Conservation (phyloP, 805 yeast species). For the Schwanniomyces polymorphus region DNA sequence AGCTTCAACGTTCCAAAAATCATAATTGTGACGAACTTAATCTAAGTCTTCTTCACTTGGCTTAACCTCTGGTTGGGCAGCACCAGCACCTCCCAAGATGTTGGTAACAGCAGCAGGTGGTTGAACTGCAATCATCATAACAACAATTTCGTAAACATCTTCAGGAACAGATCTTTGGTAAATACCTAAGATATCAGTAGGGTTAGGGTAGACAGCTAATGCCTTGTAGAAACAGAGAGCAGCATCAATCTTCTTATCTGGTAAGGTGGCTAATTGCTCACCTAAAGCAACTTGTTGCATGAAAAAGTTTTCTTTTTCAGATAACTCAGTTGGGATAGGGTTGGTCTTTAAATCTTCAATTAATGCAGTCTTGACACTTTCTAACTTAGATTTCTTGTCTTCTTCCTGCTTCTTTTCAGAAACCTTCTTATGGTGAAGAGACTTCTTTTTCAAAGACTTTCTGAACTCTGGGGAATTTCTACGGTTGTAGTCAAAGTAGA, state of each 20-base stretch:
- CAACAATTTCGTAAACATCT: conserved; percentile 76
- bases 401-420: conserved; percentile 55
- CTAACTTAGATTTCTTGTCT: conserved; percentile 60
- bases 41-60: conserved; percentile 36
- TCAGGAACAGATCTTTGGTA: conserved; percentile 88
- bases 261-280: conserved; percentile 70
- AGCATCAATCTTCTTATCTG: conserved; percentile 73
- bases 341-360: conserved; percentile 61
- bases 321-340: conserved; percentile 72
- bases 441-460: conserved; percentile 63
- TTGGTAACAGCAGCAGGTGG: conserved; percentile 82
- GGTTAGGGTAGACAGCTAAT: conserved; percentile 88
- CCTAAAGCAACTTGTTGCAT: conserved; percentile 82
- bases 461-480: conserved; percentile 83
- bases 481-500: conserved; percentile 90
- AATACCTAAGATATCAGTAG: conserved; percentile 84
- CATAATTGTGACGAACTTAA: conserved; percentile 7
- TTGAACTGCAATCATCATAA: conserved; percentile 84
- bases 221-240: conserved; percentile 94
- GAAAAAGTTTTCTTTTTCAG: conserved; percentile 75
- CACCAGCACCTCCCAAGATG: conserved; percentile 46
- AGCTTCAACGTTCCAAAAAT: neutral
- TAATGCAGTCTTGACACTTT: conserved; percentile 61
- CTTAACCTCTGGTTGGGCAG: conserved; percentile 14
- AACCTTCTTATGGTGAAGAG: conserved; percentile 59